Evolutionary conservation across 1,284 basidiomycete species (phyloP), one percentile per base, ranked within the genome.

Genomic region (Leccinum huronense): DNA sequence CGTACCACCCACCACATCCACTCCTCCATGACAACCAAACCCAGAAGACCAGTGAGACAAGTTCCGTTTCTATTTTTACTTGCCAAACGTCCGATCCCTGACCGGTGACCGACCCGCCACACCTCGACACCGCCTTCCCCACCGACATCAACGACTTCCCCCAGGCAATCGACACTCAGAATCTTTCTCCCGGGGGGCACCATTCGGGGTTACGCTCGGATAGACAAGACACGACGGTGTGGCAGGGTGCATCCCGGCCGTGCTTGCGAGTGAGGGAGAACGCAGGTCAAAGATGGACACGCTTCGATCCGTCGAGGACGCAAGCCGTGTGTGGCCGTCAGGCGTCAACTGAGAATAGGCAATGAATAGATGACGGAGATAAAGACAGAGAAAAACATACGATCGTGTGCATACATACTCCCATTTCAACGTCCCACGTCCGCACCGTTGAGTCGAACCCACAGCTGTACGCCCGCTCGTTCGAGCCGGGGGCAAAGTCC

Each of bases 101-200:
- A 34, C 84, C 75, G 8, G 85, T 66, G 71, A 34, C 84, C 75
- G 8, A 85, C 83, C 59, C 84, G 85, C 92, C 93, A 95, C 1
- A 95, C 80, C 65, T 91, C 91, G 33, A 94, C 81, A 0, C 92
- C 93, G 60, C 91, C 90, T 77, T 96, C 93, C 0, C 94, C 94
- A 13, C 88, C 93, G 19, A 94, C 83, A 3, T 85, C 90, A 0
- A 94, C 81, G 10, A 93, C 74, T 40, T 89, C 89, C 53, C 83
- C 71, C 31, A 74, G 84, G 94, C 93, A 96, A 73, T 94, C 92
- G 7, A 94, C 80, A 53, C 84, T 83, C 63, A 95, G 74, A 0
- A 93, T 82, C 74, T 94, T 94, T 74, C 80, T 78, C 5, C 19
- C 45, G 6, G 70, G 3, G 0, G 27, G 23, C 66, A 14, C 79